Percentiles rank a stretch among this genome's conserved stretches.
These are phyloP conservation scores for Lactifluus rugatus DNA, from an alignment of 768 basidiomycete genomes.

Conservation along the genomic window DNA sequence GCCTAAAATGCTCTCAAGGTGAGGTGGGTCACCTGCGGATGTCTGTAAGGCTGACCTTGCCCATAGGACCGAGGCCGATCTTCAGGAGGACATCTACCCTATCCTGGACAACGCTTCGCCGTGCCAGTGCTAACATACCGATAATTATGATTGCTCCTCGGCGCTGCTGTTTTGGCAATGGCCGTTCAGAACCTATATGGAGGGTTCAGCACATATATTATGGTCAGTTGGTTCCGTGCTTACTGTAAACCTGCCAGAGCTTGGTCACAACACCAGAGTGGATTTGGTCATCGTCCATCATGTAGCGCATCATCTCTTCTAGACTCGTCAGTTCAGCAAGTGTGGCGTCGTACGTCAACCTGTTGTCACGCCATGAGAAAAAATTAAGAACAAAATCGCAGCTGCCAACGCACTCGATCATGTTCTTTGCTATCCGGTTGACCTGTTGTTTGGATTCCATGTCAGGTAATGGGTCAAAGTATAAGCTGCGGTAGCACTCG, in stretches of 20 bases:
- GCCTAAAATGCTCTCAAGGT: conserved; percentile 35
- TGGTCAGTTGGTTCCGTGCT: conserved; percentile 24
- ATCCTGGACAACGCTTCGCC: conserved; percentile 66
- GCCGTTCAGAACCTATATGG: conserved; percentile 54
- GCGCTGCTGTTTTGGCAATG: conserved; percentile 76
- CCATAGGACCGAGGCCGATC: conserved; percentile 76
- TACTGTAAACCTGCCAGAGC: conserved; percentile 95
- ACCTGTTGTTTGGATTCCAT: conserved; percentile 77
- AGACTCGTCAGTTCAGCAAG: conserved; percentile 92
- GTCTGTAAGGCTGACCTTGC: conserved; percentile 46
- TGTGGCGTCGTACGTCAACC: conserved; percentile 84
- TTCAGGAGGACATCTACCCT: conserved; percentile 76
- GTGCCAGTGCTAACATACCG: conserved; percentile 93
- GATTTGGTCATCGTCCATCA: conserved; percentile 86
- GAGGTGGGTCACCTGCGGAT: background rate
- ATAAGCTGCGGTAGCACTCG: conserved; percentile 80
- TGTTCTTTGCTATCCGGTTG: conserved; percentile 88
- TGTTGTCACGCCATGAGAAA: conserved; percentile 26
- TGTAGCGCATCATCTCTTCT: conserved; percentile 92
- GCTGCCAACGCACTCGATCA: conserved; percentile 69
- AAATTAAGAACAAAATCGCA: background rate
- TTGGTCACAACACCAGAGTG: conserved; percentile 79
- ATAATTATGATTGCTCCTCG: conserved; percentile 91
- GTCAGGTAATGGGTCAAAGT: conserved; percentile 75
- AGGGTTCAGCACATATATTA: background rate